Conservation (phyloP, 2,329 filamentous ascomycete species). For the Pseudonectria foliicola region DNA sequence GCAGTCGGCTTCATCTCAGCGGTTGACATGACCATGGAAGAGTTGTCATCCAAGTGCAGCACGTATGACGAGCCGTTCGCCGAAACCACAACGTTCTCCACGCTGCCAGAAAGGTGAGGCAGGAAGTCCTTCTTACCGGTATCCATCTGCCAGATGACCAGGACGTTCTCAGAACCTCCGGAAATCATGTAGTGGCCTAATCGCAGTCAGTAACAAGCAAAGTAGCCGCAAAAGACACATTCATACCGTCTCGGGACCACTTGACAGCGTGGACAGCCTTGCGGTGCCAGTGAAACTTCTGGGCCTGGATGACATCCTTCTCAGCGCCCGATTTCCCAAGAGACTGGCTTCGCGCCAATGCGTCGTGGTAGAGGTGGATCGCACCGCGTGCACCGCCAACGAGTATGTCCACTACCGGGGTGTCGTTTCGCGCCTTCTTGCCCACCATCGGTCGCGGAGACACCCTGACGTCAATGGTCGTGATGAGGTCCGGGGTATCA, state of each 20-base stretch:
- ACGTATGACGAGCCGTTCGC: constrained; percentile 73
- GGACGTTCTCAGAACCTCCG: constrained; percentile 79
- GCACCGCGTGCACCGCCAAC: constrained; percentile 70
- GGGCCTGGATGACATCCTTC: constrained; percentile 46
- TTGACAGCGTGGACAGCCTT: constrained; percentile 76
- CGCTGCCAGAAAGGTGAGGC: constrained; percentile 80
- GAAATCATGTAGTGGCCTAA: constrained; percentile 88
- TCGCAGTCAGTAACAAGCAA: constrained; percentile 22
- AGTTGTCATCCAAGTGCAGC: constrained; percentile 85
- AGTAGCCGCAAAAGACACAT: background rate
- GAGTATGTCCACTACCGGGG: constrained; percentile 59
- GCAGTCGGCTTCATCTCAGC: constrained; percentile 78
- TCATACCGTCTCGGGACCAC: constrained; percentile 81
- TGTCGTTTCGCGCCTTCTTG: constrained; percentile 21
- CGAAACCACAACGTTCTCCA: constrained; percentile 81
- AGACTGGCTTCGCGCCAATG: constrained; percentile 51
- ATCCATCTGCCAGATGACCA: constrained; percentile 90
- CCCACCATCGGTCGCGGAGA: constrained; percentile 13
- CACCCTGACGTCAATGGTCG: constrained; percentile 57
- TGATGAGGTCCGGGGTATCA: constrained; percentile 56
- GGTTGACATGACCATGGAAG: constrained; percentile 81
- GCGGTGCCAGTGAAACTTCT: constrained; percentile 86
- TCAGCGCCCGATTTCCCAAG: constrained; percentile 31
- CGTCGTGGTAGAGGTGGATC: constrained; percentile 75
- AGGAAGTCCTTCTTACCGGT: constrained; percentile 76